Evolutionary conservation across 768 basidiomycete species (phyloP).

Genomic region (Multifurca ochricompacta): DNA sequence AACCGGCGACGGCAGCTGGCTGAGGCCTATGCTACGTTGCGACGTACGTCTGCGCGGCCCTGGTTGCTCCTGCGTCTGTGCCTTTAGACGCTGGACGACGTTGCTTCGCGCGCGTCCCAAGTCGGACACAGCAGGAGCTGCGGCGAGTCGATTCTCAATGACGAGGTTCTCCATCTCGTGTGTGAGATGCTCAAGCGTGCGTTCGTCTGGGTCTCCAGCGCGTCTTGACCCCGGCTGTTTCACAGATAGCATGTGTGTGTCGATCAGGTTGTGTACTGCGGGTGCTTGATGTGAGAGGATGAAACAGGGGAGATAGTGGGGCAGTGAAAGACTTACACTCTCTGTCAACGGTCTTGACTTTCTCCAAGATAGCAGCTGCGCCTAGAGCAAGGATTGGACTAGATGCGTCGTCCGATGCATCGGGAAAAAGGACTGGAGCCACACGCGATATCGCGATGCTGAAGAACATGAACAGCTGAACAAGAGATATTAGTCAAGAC

Average conservation of each 20-base stretch:
- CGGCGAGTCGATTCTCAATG: conserved; percentile 16
- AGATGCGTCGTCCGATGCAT: conserved; percentile 6
- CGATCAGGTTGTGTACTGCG: conserved; percentile 9
- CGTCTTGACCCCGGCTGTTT: not conserved
- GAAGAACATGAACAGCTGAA: conserved; percentile 53
- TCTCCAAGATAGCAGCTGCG: conserved; percentile 6
- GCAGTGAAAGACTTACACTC: conserved; percentile 3
- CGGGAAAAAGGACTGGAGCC: conserved; percentile 56
- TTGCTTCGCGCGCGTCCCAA: conserved; percentile 13
- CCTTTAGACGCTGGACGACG: conserved; percentile 10
- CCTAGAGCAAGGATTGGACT: not conserved
- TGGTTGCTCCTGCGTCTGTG: conserved; percentile 2
- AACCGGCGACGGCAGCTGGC: conserved; percentile 14
- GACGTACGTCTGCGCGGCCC: conserved; percentile 11
- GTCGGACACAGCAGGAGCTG: conserved; percentile 9
- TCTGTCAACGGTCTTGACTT: conserved; percentile 10
- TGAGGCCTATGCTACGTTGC: conserved; percentile 10
- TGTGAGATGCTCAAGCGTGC: conserved; percentile 15
- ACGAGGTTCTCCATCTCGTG: conserved; percentile 21
- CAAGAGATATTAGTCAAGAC: not conserved
- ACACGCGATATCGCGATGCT: conserved; percentile 67
- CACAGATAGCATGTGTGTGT: conserved; percentile 9
- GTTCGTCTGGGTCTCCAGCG: conserved; percentile 5
- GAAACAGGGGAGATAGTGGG: not conserved
- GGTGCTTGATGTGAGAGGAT: not conserved